A percentile compares a stretch with the other conserved stretches of the same genome.
Conservation (phyloP, 164 flowering plant species). For the Annona cherimola region DNA sequence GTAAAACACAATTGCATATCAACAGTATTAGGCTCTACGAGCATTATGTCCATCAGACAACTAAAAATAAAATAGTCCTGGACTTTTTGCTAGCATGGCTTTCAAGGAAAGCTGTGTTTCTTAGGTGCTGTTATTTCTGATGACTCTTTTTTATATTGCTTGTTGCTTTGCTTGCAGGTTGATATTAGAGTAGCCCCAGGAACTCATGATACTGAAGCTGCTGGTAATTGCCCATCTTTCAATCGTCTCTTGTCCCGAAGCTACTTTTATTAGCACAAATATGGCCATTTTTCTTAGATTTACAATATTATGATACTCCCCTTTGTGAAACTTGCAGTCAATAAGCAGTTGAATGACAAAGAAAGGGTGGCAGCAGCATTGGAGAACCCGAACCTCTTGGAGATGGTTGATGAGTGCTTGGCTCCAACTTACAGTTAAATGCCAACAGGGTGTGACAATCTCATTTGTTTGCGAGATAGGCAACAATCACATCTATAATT, state of each 20-base stretch:
- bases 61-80: too few relatives aligned
- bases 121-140: too few relatives aligned
- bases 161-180: conserved; percentile 41
- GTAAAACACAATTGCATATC: too few relatives aligned
- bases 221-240: conserved; percentile 44
- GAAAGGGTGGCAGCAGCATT: conserved; percentile 91
- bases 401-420: conserved; percentile 82
- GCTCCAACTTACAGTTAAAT: conserved; percentile 58
- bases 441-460: neutral
- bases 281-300: neutral
- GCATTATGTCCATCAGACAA: too few relatives aligned
- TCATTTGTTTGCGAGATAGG: too few relatives aligned
- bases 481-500: too few relatives aligned
- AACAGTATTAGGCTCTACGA: too few relatives aligned
- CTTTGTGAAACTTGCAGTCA: conserved; percentile 44
- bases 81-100: neutral
- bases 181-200: conserved; percentile 89
- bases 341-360: conserved; percentile 89
- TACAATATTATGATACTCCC: neutral
- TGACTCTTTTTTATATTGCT: too few relatives aligned
- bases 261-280: neutral
- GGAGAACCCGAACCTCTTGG: conserved; percentile 72
- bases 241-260: neutral
- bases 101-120: neutral
- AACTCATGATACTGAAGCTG: conserved; percentile 80